phyloP scores from a whole-genome alignment of 75 land plant genomes.

The Selaginella tamariscina region DNA sequence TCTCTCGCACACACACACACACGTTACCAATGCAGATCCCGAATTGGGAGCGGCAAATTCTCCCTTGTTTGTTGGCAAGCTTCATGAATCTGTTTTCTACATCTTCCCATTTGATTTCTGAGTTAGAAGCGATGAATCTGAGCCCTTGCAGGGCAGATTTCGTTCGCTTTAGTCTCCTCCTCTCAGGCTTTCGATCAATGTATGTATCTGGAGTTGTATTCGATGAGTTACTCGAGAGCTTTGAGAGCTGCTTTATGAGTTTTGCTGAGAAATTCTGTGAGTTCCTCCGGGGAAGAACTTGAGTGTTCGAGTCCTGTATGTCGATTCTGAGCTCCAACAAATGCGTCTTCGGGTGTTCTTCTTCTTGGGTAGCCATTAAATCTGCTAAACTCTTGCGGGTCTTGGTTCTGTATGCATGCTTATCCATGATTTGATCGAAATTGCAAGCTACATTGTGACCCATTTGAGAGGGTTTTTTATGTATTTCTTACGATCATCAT shows the following conservation, averaged over 20 bases:
- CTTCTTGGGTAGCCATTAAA: no score
- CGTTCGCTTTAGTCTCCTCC: background rate
- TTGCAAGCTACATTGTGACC: no score
- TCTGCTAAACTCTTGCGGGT: no score
- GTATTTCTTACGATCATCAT: no score
- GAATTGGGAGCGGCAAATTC: conserved; percentile 16
- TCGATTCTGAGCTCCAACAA: background rate
- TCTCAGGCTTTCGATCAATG: background rate
- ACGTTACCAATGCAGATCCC: conserved; percentile 20
- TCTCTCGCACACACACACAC: background rate
- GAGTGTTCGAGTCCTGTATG: background rate
- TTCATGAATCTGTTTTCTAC: conserved; percentile 17
- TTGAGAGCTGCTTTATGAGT: background rate
- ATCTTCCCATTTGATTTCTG: conserved; percentile 9
- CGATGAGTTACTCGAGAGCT: background rate
- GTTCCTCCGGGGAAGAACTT: background rate
- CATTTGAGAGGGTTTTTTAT: no score
- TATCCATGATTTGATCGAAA: no score
- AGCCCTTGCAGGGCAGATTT: conserved; percentile 21
- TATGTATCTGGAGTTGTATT: background rate
- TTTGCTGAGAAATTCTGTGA: background rate
- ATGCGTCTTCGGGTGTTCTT: no score
- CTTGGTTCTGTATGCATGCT: no score
- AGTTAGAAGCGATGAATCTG: conserved; percentile 20
- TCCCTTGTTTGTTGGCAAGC: background rate